Evolutionary conservation across 1,284 basidiomycete genomes (phyloP), one percentile per base, ranked within the genome.

Genomic region (Fomitopsis betulina): DNA sequence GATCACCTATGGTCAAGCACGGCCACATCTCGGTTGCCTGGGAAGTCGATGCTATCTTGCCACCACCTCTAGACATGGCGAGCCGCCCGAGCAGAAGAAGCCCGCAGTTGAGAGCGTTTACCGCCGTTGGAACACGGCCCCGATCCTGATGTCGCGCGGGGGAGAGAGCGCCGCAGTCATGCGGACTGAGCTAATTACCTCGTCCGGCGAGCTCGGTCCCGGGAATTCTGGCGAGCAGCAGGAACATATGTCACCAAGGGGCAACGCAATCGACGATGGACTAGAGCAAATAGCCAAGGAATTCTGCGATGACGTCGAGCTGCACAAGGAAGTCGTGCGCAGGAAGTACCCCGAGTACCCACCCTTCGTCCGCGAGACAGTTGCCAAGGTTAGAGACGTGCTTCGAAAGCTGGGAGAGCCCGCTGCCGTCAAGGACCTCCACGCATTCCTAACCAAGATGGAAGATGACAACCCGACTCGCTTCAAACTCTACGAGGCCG

Each of bases 401-500:
- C 56, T 68, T 38, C 38, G 50, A 8, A 57, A 65, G 25, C 49
- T 55, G 8, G n/a, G 60, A 10, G 50, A 56, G 1, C 32, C 49
- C 12, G 25, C 49, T 5, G 70, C 70, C 12, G 12, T 60, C 7
- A 54, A 63, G 1, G 21, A 39, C 35, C 60, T 70, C 52, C 51
- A 63, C 40, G 27, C 39, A 1, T 54, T 54, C 15, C 49, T 68
- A 17, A 54, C 57, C 38, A 43, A 12, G 21, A 38, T 45, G 5
- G 10, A n/a, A 25, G 57, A 64, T n/a, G 62, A 64, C 50, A 66
- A 63, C 43, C 57, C 57, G 0, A 52, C 59, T 8, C 67, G 67
- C 33, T 65, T 65, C 54, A 21, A 33, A 15, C 61, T 68, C 9
- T 77, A 70, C 60, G 72, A 75, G 50, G 64, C 64, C 12, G 63